Conservation (phyloP, 2,329 filamentous ascomycete genomes). For the Xylaria sp. region DNA sequence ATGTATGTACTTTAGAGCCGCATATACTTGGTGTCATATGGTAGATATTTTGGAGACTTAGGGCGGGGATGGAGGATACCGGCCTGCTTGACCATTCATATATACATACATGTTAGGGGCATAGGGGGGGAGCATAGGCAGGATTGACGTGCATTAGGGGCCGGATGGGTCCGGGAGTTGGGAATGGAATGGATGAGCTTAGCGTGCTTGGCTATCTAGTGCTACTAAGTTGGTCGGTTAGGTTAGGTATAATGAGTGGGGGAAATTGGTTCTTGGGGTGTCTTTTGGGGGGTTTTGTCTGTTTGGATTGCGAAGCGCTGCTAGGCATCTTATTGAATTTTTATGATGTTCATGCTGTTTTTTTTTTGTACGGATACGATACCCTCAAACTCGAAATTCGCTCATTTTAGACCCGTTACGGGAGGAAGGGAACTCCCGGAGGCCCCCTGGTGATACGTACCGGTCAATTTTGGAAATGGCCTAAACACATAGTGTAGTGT, state of each 20-base stretch:
- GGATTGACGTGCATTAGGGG: neutral
- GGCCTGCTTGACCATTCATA: neutral
- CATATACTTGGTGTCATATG: slow-evolving; percentile 1
- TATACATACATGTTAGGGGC: neutral
- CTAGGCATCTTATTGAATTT: slow-evolving; percentile 10
- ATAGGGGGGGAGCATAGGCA: neutral
- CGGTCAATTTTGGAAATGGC: neutral
- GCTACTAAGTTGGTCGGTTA: neutral
- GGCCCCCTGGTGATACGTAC: neutral
- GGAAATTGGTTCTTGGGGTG: neutral
- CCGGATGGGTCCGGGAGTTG: slow-evolving; percentile 4
- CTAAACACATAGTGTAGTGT: neutral
- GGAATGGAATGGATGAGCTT: neutral
- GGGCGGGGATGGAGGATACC: neutral
- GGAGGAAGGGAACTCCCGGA: neutral
- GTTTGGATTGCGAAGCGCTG: slow-evolving; percentile 6
- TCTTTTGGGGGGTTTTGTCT: neutral
- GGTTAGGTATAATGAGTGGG: neutral
- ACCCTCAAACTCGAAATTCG: slow-evolving; percentile 15
- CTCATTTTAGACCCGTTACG: neutral
- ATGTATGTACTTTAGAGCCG: neutral
- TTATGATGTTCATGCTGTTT: slow-evolving; percentile 2
- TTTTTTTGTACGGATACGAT: slow-evolving; percentile 18
- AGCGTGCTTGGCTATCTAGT: neutral
- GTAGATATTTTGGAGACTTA: neutral